Evolutionary conservation across 306 rosid species (phyloP), one percentile per base, ranked within the genome.

Genomic region (Lotus japonicus): DNA sequence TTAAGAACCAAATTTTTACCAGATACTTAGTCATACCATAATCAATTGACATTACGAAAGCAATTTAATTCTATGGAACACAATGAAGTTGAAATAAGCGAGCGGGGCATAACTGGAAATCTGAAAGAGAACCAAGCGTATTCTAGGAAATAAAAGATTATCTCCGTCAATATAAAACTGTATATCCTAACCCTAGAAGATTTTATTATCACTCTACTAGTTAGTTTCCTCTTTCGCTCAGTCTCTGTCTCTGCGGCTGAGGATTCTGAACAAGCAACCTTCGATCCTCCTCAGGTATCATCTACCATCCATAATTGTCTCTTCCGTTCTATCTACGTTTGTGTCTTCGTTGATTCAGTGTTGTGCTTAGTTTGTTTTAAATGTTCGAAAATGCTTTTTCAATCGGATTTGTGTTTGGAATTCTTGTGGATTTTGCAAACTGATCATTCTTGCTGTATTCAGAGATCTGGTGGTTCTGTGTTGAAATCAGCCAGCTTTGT

Each of bases 241-340:
- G 78, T 53, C 64, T 23, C 13, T 50, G 19, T 38, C 9, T 51
- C 58, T 58, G 62, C 76, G 76, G 76, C 76, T 59, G 82, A 71
- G 77, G 14, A 8, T 66, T 58, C 70, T 1, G 44, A 72, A 42
- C 65, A 38, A 64, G 77, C 51, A 18, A 5, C 18, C 39, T 14
- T 58, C 65, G 11, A 0, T 65, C 65, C 78, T 41, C 18, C 14
- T 8, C 0, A 61, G 82, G 73, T 49, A 58, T 8, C 48, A 57
- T n/a, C n/a, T n/a, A 0, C 3, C 46, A 6, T 58, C 14, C 1
- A 2, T 31, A 8, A n/a, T 36, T 41, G 2, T 48, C 13, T 58
- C 26, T 11, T 16, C 0, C 1, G 13, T 76, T 68, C 11, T 18
- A 51, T 58, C 31, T 19, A n/a, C 46, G 5, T 46, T 5, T 16